Evolutionary conservation across 176 grass and related monocot species (phyloP).

Genomic region (Areca catechu): DNA sequence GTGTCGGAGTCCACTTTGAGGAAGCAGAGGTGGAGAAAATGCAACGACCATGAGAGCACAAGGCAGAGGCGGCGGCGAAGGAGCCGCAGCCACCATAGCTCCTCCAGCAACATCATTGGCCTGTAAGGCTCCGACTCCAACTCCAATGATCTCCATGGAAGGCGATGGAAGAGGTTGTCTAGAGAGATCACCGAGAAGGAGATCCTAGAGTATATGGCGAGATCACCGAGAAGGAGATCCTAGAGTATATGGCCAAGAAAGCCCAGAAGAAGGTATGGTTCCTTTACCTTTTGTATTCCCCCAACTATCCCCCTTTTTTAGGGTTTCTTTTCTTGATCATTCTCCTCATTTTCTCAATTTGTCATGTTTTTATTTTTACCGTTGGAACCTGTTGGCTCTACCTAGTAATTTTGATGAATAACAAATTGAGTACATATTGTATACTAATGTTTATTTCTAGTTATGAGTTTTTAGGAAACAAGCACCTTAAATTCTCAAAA

Average conservation of each 20-base stretch:
- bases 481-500: no score
- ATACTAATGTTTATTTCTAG: no score
- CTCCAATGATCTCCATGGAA: slow-evolving; percentile 27
- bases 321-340: slow-evolving; percentile 6
- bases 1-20: slow-evolving; percentile 1
- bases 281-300: background rate
- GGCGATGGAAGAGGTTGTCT: slow-evolving; percentile 12
- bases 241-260: slow-evolving; percentile 83
- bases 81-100: slow-evolving; percentile 21
- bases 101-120: slow-evolving; percentile 22
- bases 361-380: slow-evolving; percentile 6
- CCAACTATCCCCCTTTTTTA: background rate
- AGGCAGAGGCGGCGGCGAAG: slow-evolving; percentile 15
- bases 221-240: no score
- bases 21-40: slow-evolving; percentile 14
- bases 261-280: slow-evolving; percentile 73
- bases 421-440: no score
- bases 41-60: slow-evolving; percentile 7
- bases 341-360: background rate
- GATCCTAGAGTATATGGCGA: no score
- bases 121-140: slow-evolving; percentile 39
- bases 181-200: slow-evolving; percentile 76
- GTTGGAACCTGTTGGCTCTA: no score
- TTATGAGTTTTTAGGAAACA: no score
- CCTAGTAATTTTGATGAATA: no score